Evolutionary conservation across 805 yeast genomes (phyloP).

Genomic region (Deakozyma indianensis): DNA sequence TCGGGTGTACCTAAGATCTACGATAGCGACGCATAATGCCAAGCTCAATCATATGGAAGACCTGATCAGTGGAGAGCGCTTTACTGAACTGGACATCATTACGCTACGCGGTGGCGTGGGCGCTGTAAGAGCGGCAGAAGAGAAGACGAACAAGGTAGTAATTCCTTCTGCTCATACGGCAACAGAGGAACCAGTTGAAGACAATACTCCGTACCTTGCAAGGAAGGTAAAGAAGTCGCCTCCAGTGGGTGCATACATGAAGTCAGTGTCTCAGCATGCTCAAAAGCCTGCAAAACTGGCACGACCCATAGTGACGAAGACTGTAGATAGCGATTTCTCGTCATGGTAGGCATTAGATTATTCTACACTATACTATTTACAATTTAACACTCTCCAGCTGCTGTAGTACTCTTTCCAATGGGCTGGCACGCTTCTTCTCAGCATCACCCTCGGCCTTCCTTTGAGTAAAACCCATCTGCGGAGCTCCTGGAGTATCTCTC

Average conservation of each 20-base stretch:
- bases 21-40: slow-evolving; percentile 16
- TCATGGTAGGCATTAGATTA: background rate
- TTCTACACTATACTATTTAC: background rate
- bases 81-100: slow-evolving; percentile 16
- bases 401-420: background rate
- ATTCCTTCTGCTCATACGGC: background rate
- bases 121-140: background rate
- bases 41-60: slow-evolving; percentile 18
- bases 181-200: background rate
- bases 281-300: slow-evolving; percentile 1
- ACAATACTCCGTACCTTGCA: slow-evolving; percentile 4
- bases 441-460: slow-evolving; percentile 15
- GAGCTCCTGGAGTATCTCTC: slow-evolving; percentile 46
- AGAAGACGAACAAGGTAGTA: background rate
- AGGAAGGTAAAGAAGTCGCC: background rate
- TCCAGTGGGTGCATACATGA: background rate
- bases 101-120: slow-evolving; percentile 11
- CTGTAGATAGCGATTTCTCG: background rate
- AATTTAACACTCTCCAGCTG: background rate
- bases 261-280: background rate
- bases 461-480: slow-evolving; percentile 28
- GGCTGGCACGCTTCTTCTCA: background rate
- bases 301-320: slow-evolving; percentile 3
- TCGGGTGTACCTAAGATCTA: slow-evolving; percentile 18
- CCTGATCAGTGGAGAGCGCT: slow-evolving; percentile 18